These are phyloP conservation scores for Gliomastix tumulicola DNA, from an alignment of 2,329 filamentous ascomycete species.

Conservation along the genomic window DNA sequence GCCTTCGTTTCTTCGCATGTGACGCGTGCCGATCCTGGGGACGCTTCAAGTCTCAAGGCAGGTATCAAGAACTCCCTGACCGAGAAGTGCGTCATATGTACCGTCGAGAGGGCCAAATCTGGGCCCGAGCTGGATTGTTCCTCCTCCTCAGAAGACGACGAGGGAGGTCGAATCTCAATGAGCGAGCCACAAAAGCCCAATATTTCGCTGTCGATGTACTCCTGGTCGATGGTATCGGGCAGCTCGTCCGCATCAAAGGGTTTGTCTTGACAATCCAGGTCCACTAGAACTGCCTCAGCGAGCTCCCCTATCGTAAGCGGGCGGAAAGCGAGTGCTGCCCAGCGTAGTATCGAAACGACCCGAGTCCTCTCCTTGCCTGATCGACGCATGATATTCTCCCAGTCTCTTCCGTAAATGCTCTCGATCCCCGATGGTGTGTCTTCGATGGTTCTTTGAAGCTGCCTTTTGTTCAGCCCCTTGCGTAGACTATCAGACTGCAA, in stretches of 20 bases:
- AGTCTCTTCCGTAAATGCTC: constrained; percentile 19
- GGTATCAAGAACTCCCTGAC: constrained; percentile 11
- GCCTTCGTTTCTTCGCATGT: neutral
- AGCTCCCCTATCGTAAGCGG: constrained; percentile 14
- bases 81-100: constrained; percentile 12
- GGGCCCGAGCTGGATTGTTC: too few species aligned
- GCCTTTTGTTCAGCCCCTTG: constrained; percentile 14
- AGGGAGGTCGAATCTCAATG: constrained; percentile 12
- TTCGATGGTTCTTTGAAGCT: constrained; percentile 17
- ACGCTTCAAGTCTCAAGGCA: too few species aligned
- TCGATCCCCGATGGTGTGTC: constrained; percentile 16
- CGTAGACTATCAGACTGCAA: constrained; percentile 16
- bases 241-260: constrained; percentile 1
- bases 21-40: neutral
- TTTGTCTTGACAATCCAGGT: neutral
- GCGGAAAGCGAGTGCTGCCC: constrained; percentile 13
- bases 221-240: constrained; percentile 14
- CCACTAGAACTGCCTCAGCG: constrained; percentile 11
- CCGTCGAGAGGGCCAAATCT: too few species aligned
- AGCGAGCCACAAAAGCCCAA: constrained; percentile 17
- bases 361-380: constrained; percentile 9
- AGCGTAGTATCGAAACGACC: constrained; percentile 18
- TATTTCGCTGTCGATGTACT: constrained; percentile 18
- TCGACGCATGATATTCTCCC: constrained; percentile 12
- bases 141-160: rapidly evolving